Evolutionary conservation across 1,139 yeast species (phyloP), one percentile per base, ranked within the genome.

Genomic region (Debaryomyces psychrophilus): DNA sequence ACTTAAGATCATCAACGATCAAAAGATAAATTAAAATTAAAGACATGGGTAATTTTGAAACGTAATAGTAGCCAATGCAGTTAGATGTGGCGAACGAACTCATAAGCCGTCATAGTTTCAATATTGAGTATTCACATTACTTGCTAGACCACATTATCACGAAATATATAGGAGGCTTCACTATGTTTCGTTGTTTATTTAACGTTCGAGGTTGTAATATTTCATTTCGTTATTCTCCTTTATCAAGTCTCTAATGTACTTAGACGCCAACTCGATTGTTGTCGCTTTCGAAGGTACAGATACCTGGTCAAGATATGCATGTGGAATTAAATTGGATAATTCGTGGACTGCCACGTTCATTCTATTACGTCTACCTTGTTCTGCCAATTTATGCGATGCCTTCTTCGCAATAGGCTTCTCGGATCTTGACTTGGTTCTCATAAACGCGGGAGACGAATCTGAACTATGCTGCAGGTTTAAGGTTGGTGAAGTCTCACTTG

Each of bases 281-380:
- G 95, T 90, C 1, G 98, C 98, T 62, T 93, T 93, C 20, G 88
- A 87, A 22, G 90, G 95, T 44, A 81, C 85, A 25, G 73, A 50
- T 1, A 83, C 82, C 31, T 80, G 79, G 41, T 77, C 80, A 53
- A 81, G 86, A 57, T 84, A 69, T 17, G 67, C 62, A 12, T 83
- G 81, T 0, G 96, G 95, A 20, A 93, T 77, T 51, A 90, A 68
- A 8, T 73, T 59, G 2, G 86, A 85, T 47, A 93, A 70, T 43
- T 89, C 96, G 41, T 81, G 82, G 17, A 93, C 83, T 0, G 97
- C 98, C 48, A 74, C 69, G 65, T 93, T 93, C 85, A 93, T 86
- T 53, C 99, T 75, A 64, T 92, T 90, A 57, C 99, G 79, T 49
- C 99, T 76, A 8, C 97, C 98, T 66, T 93, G 97, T 67, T 93